These are phyloP conservation scores for Aspergillus indologenus DNA, from an alignment of 495 filamentous ascomycete species.

Conservation along the genomic window DNA sequence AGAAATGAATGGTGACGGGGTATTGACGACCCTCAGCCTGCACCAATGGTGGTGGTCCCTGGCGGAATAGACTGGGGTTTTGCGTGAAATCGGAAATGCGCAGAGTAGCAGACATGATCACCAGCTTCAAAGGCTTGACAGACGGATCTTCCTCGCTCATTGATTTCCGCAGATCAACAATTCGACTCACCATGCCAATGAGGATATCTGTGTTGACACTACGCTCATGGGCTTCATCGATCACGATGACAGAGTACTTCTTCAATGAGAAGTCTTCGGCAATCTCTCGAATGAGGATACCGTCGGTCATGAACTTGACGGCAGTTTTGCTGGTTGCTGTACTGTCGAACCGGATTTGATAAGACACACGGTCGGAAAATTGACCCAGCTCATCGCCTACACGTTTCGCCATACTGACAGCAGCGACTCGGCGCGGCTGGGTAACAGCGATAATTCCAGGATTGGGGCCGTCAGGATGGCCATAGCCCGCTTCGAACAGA, in stretches of 20 bases:
- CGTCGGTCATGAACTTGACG: constrained; percentile 99
- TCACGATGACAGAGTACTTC: constrained; percentile 92
- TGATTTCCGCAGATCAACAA: constrained; percentile 71
- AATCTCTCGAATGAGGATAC: constrained; percentile 89
- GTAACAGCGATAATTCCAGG: constrained; percentile 94
- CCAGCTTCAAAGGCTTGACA: constrained; percentile 79
- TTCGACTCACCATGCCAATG: constrained; percentile 91
- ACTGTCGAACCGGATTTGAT: constrained; percentile 94
- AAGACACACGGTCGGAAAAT: constrained; percentile 66
- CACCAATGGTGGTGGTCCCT: constrained; percentile 73
- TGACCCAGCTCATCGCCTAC: constrained; percentile 82
- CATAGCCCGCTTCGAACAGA: constrained; percentile 89
- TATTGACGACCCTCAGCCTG: constrained; percentile 94
- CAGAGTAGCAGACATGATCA: constrained; percentile 98
- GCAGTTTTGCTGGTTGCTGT: constrained; percentile 79
- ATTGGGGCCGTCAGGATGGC: constrained; percentile 67
- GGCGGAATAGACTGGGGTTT: constrained; percentile 74
- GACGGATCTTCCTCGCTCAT: constrained; percentile 60
- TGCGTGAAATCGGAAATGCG: constrained; percentile 85
- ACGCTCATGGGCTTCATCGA: constrained; percentile 97
- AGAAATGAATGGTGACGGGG: constrained; percentile 85
- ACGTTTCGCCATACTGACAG: constrained; percentile 92
- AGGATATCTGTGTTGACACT: constrained; percentile 97
- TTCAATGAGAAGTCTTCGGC: constrained; percentile 81
- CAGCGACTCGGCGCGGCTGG: constrained; percentile 88